A percentile compares a stretch with the other conserved stretches of the same genome.
These are phyloP conservation scores for Draba incana DNA, from an alignment of 345 rosid genomes.

Conservation along the genomic window DNA sequence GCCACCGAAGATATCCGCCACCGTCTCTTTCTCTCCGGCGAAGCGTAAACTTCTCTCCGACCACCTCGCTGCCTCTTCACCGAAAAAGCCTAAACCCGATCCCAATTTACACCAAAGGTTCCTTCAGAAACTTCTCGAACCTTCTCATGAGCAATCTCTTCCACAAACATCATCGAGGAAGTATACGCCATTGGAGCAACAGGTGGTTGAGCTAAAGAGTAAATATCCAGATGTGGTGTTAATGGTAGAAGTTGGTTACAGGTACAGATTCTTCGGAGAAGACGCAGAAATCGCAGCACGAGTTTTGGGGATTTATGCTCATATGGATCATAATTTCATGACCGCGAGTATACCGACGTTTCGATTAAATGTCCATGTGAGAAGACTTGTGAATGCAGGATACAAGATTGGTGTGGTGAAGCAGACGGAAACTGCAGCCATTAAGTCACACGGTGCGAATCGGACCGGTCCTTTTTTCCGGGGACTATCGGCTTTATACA, in stretches of 20 bases:
- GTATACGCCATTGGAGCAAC: constrained; percentile 85
- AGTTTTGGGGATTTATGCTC: constrained; percentile 82
- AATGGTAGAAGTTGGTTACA: constrained; percentile 96
- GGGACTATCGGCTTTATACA: constrained; percentile 80
- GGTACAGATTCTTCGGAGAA: constrained; percentile 86
- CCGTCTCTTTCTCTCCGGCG: constrained; percentile 67
- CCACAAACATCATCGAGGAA: constrained; percentile 39
- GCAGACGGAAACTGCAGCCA: constrained; percentile 96
- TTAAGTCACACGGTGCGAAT: constrained; percentile 76
- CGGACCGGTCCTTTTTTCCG: constrained; percentile 72
- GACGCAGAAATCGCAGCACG: constrained; percentile 83
- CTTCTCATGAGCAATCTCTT: constrained; percentile 22
- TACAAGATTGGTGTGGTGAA: constrained; percentile 93
- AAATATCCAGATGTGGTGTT: constrained; percentile 73
- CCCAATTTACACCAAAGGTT: constrained; percentile 57
- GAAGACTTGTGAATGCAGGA: constrained; percentile 84
- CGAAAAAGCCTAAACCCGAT: constrained; percentile 51
- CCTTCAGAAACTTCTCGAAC: constrained; percentile 44
- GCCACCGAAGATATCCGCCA: constrained; percentile 61
- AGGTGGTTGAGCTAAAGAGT: constrained; percentile 70
- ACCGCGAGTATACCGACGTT: constrained; percentile 94
- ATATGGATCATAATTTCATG: constrained; percentile 73
- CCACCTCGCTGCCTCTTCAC: constrained; percentile 45
- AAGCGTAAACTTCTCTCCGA: constrained; percentile 76
- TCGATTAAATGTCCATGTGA: constrained; percentile 77